These are phyloP conservation scores for Nidularia sp. DNA, from an alignment of 768 basidiomycete species.

Conservation along the genomic window DNA sequence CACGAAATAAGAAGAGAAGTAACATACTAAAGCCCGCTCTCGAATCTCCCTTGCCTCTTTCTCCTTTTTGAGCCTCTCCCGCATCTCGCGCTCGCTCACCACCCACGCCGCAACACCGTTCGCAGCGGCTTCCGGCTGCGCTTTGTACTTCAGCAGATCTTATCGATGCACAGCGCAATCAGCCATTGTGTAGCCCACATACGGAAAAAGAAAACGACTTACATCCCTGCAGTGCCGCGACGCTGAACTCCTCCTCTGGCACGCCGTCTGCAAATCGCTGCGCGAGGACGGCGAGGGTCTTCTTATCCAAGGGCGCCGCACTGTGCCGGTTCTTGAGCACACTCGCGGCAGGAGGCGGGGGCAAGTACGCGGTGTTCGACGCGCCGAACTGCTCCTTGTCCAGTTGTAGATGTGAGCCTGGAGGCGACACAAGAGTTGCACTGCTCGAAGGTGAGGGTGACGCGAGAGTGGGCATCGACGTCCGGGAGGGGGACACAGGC, in stretches of 20 bases:
- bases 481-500: neutral
- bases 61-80: constrained; percentile 69
- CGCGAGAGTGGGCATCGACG: constrained; percentile 17
- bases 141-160: constrained; percentile 85
- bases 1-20: constrained; percentile 3
- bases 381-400: constrained; percentile 44
- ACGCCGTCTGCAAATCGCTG: constrained; percentile 77
- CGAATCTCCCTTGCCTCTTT: constrained; percentile 67
- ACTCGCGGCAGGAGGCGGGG: constrained; percentile 61
- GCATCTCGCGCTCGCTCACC: constrained; percentile 66
- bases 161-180: constrained; percentile 1
- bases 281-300: constrained; percentile 63
- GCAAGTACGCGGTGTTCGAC: constrained; percentile 56
- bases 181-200: constrained; percentile 1
- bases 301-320: constrained; percentile 61
- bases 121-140: constrained; percentile 73
- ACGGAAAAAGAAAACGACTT: constrained; percentile 33
- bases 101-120: constrained; percentile 70
- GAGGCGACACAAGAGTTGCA: constrained; percentile 23
- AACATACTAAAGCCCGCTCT: constrained; percentile 62
- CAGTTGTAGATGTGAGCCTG: constrained; percentile 1
- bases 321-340: constrained; percentile 56
- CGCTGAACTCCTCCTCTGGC: constrained; percentile 83
- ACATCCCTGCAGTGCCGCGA: constrained; percentile 90
- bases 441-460: constrained; percentile 38